Base-by-base conservation (phyloP, 1,284 basidiomycete species). In the Austroboletus olivaceoglutinosus region DNA sequence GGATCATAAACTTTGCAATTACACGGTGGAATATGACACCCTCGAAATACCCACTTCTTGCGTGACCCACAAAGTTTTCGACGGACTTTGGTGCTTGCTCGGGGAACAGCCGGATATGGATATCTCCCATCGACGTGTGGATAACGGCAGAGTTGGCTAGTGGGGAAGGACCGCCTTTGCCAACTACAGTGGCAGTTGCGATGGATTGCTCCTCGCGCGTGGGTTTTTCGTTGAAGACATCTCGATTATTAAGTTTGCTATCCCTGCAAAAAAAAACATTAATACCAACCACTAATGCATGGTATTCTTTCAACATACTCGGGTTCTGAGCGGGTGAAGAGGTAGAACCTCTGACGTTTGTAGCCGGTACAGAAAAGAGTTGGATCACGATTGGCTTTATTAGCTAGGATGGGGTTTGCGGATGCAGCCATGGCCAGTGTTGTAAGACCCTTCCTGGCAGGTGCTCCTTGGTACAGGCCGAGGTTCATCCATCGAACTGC, bases 1-100 rank as follows among this genome's bases (percentile, higher is more conserved):
- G 96, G 47, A 99, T 85, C 97, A 99, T 99, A 66, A 99, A 99
- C 73, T 99, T 99, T 57, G 92, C 85, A 67, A 99, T 99, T 57
- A 99, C 91, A 53, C 97, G 90, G 70, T 99, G 97, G 78, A 99
- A 98, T 64, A 98, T 84, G 48, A 98, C 78, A 19, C 89, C 86
- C 68, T 99, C 95, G 68, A 91, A 99, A 74, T 93, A 99, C 1
- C 92, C 86, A 62, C 85, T 93, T 58, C 87, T 79, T n/a, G 92
- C 84, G 62, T 98, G 92, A 1, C 92, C 93, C 19, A 94, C 88
- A 71, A 99, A 99, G 74, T 98, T 99, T 72, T 98, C 96, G 38
- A 98, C 95, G 0, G 97, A 86, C 69, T 91, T 95, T 4, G 96
- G 96, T 9, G 91, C 91, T 47, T 93, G 85, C 57, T 92, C 82